Base-by-base conservation (phyloP, 371 early-diverging fungal species). In the Dichotomocladium elegans region DNA sequence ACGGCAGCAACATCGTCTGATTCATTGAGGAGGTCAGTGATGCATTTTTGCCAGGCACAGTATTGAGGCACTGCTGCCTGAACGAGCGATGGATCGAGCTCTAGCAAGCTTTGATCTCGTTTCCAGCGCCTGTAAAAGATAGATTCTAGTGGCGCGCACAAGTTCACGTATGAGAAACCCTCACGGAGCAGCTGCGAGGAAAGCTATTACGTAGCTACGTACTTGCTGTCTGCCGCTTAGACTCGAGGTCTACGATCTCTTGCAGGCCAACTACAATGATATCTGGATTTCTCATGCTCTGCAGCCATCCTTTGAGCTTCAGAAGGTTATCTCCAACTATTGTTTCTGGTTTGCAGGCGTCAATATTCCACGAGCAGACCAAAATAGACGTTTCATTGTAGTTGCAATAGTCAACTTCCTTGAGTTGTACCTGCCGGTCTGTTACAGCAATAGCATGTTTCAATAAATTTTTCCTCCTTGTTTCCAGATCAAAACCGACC, bases 261-360 rank as follows among this genome's bases (percentile, higher is more conserved):
- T 94, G 95, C 53, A 93, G 84, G 2, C 91, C 91, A 31, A 93
- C 71, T 4, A 88, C 87, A 58, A 91, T 86, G 29, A 94, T 79
- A 57, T 90, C 89, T 2, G 95, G 90, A 25, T 72, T 71, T 8
- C 74, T 63, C 49, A 75, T 77, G 41, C 73, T 64, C 2, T 31
- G 27, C 0, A 87, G 55, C 85, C 84, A 86, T 60, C 67, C 47
- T 28, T 52, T 37, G 58, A 75, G 35, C 64, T 66, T 33, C 56
- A 71, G 43, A 54, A 66, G 48, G 66, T 80, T 62, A n/a, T 69
- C 60, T 0, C 74, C 77, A 2, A 58, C 40, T 3, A 70, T 51
- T 27, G 48, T 64, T 22, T 70, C 67, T 6, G 91, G 85, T 49
- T 80, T 75, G 17, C 67, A 72, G 1, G 92, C 86, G 66, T 89